A percentile compares a stretch with the other conserved stretches of the same genome.
These are phyloP conservation scores for Amanita exitialis DNA, from an alignment of 768 basidiomycete genomes.

Conservation along the genomic window DNA sequence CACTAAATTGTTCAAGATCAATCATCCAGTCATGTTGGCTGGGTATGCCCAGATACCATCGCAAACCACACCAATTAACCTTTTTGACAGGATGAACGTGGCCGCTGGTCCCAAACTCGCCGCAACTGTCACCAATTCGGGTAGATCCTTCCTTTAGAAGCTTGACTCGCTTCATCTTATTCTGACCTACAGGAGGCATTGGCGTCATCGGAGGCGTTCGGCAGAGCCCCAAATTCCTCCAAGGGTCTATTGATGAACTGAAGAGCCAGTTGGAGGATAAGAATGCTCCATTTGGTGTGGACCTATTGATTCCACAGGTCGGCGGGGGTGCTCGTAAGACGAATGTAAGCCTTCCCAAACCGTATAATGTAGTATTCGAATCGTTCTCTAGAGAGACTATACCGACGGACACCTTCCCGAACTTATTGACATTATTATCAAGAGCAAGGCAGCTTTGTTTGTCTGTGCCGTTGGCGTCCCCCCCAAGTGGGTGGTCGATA, in stretches of 20 bases:
- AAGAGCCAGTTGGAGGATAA: slow-evolving; percentile 68
- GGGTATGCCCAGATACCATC: slow-evolving; percentile 26
- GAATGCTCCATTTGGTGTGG: slow-evolving; percentile 72
- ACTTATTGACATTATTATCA: slow-evolving; percentile 71
- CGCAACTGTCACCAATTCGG: slow-evolving; percentile 88
- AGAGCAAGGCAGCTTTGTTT: slow-evolving; percentile 63
- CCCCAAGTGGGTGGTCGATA: slow-evolving; percentile 74
- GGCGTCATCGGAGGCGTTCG: slow-evolving; percentile 83
- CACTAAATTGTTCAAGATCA: slow-evolving; percentile 66
- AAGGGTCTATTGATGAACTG: slow-evolving; percentile 58
- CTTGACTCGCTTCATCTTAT: neutral
- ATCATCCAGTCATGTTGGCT: slow-evolving; percentile 80
- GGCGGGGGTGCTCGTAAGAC: slow-evolving; percentile 81
- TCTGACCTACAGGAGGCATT: slow-evolving; percentile 43
- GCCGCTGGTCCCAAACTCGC: slow-evolving; percentile 80
- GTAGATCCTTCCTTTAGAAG: slow-evolving; percentile 19
- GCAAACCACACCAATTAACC: neutral
- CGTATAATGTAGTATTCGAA: neutral
- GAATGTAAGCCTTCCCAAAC: slow-evolving; percentile 30
- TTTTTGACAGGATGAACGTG: slow-evolving; percentile 62
- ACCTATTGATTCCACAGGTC: slow-evolving; percentile 74
- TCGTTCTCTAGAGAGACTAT: slow-evolving; percentile 44
- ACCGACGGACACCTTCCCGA: slow-evolving; percentile 69
- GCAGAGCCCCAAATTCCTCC: slow-evolving; percentile 64
- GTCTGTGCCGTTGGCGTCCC: slow-evolving; percentile 83